phyloP scores from a whole-genome alignment of 2,329 filamentous ascomycete species.

The Fusarium gaditjirri region DNA sequence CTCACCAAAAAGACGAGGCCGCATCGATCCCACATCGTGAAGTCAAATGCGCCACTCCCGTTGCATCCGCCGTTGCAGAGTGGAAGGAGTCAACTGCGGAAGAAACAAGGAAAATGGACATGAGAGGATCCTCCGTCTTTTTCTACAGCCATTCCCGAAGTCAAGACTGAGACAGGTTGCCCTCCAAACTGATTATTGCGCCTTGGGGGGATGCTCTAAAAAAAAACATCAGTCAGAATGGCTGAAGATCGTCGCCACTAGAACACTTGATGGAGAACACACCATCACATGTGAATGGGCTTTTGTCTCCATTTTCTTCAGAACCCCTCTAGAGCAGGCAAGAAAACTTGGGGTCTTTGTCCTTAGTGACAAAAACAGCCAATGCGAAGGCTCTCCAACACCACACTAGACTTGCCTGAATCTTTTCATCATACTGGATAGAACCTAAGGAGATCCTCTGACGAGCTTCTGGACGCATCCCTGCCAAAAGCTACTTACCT shows the following conservation, averaged over 20 bases:
- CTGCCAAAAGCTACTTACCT: constrained; percentile 4
- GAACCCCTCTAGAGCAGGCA: neutral
- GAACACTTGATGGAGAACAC: constrained; percentile 4
- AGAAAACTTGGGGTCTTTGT: neutral
- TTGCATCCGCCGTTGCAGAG: constrained; percentile 24
- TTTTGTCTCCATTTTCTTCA: constrained; percentile 9
- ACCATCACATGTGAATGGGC: constrained; percentile 22
- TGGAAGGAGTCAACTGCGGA: constrained; percentile 6
- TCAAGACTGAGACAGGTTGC: constrained; percentile 42
- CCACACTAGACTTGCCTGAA: neutral
- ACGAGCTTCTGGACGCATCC: constrained; percentile 27
- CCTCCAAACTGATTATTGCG: constrained; percentile 41
- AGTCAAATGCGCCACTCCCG: constrained; percentile 35
- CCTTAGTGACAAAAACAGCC: neutral
- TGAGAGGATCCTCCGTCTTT: constrained; percentile 11
- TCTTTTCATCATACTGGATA: neutral
- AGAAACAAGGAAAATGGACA: constrained; percentile 27
- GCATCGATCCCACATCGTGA: constrained; percentile 17
- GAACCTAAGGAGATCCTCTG: neutral
- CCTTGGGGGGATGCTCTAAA: constrained; percentile 22
- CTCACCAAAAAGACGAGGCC: constrained; percentile 26
- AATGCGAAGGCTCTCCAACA: neutral
- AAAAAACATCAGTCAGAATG: constrained; percentile 13
- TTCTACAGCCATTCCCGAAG: constrained; percentile 34
- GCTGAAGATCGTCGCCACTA: constrained; percentile 30